These are phyloP conservation scores for Babesia ovis DNA, from an alignment of 169 alveolate species.

Conservation along the genomic window DNA sequence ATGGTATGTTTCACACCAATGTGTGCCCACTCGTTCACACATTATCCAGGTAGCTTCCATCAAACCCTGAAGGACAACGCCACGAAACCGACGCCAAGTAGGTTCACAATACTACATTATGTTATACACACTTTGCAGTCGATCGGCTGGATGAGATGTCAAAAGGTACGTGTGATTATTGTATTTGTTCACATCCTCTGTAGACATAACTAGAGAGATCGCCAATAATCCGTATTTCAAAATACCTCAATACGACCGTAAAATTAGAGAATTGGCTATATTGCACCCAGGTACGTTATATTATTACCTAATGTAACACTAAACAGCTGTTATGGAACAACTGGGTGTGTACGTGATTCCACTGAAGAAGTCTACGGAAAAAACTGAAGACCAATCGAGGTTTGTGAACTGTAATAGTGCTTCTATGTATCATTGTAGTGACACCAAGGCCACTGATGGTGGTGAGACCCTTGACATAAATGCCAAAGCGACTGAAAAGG, in stretches of 20 bases:
- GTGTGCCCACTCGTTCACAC: not conserved
- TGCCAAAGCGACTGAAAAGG: not conserved
- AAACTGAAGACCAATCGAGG: no score
- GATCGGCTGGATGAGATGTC: constrained; percentile 61
- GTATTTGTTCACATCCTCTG: not conserved
- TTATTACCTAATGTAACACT: not conserved
- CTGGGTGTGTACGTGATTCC: constrained; percentile 70
- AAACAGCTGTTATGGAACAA: constrained; percentile 49
- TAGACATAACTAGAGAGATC: constrained; percentile 51
- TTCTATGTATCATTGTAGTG: no score
- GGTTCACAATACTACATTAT: not conserved
- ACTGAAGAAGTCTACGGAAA: not conserved
- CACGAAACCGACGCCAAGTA: constrained; percentile 27
- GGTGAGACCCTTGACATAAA: no score
- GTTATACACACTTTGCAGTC: constrained; percentile 7
- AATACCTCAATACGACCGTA: constrained; percentile 55
- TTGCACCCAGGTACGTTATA: constrained; percentile 43
- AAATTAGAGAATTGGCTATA: constrained; percentile 56
- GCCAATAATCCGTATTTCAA: constrained; percentile 53
- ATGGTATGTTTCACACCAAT: not conserved
- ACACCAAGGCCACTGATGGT: no score
- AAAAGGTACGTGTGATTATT: constrained; percentile 33
- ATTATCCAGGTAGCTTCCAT: constrained; percentile 16
- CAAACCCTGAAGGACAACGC: constrained; percentile 30
- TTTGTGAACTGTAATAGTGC: no score